These are phyloP conservation scores for Gastrodia elata DNA, from an alignment of 106 monocot genomes.

Conservation along the genomic window DNA sequence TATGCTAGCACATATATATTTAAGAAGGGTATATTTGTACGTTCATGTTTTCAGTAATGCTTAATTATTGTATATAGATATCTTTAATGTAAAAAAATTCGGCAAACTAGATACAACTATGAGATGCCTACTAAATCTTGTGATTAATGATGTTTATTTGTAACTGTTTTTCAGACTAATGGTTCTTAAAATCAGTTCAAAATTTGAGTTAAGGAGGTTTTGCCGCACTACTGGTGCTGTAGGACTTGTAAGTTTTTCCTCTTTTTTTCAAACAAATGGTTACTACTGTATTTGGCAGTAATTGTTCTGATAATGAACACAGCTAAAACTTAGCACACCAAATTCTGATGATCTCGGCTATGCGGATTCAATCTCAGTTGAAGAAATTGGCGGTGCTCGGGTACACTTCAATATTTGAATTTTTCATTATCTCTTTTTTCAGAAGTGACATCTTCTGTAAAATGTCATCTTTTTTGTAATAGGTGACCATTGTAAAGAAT, in stretches of 20 bases:
- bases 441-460: not conserved
- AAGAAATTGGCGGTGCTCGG: conserved; percentile 86
- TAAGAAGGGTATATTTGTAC: not conserved
- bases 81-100: not conserved
- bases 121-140: not conserved
- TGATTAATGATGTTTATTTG: conserved; percentile 4
- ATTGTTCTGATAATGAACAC: conserved; percentile 10
- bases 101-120: not conserved
- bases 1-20: not conserved
- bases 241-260: conserved; percentile 56
- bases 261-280: not conserved
- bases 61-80: not conserved
- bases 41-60: not conserved
- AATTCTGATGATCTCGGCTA: conserved; percentile 87
- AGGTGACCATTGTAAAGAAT: conserved; percentile 95
- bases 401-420: conserved; percentile 27
- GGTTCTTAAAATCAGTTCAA: conserved; percentile 94
- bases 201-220: conserved; percentile 88
- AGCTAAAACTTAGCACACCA: conserved; percentile 91
- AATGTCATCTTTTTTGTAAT: not conserved
- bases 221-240: conserved; percentile 95
- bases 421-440: not conserved
- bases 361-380: conserved; percentile 85
- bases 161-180: conserved; percentile 51
- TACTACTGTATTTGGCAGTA: not conserved